Base-by-base conservation (phyloP, 169 alveolate species). In the Prorocentrum cordatum region DNA sequence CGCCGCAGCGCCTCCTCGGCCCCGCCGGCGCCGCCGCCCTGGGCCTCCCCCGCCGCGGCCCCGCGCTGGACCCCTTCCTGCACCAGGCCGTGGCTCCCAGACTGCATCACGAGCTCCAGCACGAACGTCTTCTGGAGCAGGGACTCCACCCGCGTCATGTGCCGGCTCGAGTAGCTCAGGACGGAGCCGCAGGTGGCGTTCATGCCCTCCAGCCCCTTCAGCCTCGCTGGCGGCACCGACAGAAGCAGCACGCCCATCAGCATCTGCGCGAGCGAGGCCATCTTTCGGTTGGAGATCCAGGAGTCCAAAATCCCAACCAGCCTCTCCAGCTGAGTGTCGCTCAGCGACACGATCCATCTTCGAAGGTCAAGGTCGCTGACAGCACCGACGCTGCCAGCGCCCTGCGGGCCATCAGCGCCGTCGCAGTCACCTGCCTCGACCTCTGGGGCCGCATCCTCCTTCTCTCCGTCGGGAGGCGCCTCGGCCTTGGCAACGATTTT, bases 1-100 rank as follows among this genome's bases (percentile, higher is more conserved):
- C 90, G 90, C 72, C 62, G 59, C 67, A 80, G 59, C 20, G 90
- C 90, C 61, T 70, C n/a, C n/a, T n/a, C n/a, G n/a, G n/a, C n/a
- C n/a, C n/a, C n/a, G n/a, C n/a, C n/a, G n/a, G n/a, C n/a, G n/a
- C n/a, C n/a, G n/a, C n/a, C n/a, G n/a, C n/a, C n/a, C n/a, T n/a
- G n/a, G n/a, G n/a, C n/a, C n/a, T n/a, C n/a, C n/a, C n/a, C n/a
- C n/a, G n/a, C n/a, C n/a, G n/a, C n/a, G n/a, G n/a, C n/a, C n/a
- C n/a, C n/a, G n/a, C n/a, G n/a, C n/a, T n/a, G n/a, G n/a, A n/a
- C n/a, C n/a, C n/a, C n/a, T n/a, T n/a, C n/a, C n/a, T n/a, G n/a
- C n/a, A n/a, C 80, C 80, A 80, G 31, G 35, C 90, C 90, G 20
- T 67, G 75, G 73, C 90, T 71, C 29, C 83, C 24, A 10, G 58